Base-by-base conservation (phyloP, 108 stramenopile genomes). In the Cyclotella baltica region DNA sequence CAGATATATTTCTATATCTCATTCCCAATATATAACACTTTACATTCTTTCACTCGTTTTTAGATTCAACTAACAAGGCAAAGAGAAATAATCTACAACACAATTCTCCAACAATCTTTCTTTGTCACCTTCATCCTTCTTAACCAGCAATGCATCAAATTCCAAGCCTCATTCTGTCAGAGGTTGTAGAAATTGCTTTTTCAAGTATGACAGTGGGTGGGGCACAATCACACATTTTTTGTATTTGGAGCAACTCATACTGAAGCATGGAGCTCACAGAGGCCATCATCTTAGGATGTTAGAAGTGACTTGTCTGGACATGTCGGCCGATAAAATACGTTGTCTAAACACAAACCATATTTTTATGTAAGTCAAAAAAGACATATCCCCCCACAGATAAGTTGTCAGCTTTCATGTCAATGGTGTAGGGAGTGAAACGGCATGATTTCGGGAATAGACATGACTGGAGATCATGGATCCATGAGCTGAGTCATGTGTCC, bases 151-250 rank as follows among this genome's bases (percentile, higher is more conserved):
- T 99, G 99, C 80, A 75, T 94, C 27, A 97, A 98, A 80, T 99
- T 98, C 73, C 96, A 96, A 50, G 92, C 97, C 8, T 86, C 94
- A 57, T 99, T 96, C 76, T 92, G 98, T 62, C 88, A 92, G 68
- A 93, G 96, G 19, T 88, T 89, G 31, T 99, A 98, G 99, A 98
- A 94, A 65, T 90, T 93, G 23, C 67, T 98, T 25, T 98, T 99
- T 3, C 98, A 99, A 74, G 96, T 99, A 61, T 97, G 99, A 31
- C 99, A 99, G 79, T 96, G 97, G 58, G 99, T 99, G 8, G 85
- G 92, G 16, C 99, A 99, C 90, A 99, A 99, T 77, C 86, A 98
- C 34, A 99, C 99, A 37, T 99, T n/a, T 99, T 77, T 76, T 99
- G 67, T 99, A 95, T 76, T 80, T 99, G 69, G 99, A 99, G 89